Evolutionary conservation across 495 filamentous ascomycete species (phyloP).

Genomic region (Xylaria telfairii): DNA sequence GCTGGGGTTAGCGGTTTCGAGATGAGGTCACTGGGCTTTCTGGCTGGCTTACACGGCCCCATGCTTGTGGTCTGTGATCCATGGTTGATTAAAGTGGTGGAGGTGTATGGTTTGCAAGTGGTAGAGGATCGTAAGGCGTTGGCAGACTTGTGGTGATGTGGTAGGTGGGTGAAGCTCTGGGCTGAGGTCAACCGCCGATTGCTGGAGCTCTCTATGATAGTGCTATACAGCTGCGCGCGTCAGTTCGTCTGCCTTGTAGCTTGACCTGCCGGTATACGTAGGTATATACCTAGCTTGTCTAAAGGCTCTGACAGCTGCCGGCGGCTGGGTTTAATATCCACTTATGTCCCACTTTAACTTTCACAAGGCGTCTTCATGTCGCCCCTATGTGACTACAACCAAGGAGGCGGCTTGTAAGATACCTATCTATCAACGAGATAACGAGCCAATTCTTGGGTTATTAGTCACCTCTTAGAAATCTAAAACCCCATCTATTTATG

Average conservation of each 20-base stretch:
- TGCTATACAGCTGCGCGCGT: conserved; percentile 37
- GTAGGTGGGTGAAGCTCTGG: conserved; percentile 32
- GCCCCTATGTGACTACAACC: background rate
- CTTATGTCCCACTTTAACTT: background rate
- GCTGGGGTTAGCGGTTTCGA: conserved; percentile 18
- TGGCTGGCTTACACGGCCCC: conserved; percentile 80
- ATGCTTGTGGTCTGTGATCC: conserved; percentile 95
- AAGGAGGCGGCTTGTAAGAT: background rate
- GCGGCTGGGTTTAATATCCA: no score
- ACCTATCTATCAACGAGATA: background rate
- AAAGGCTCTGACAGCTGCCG: no score
- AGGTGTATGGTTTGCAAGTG: background rate
- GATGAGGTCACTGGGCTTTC: conserved; percentile 26
- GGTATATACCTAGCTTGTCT: background rate
- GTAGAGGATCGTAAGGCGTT: background rate
- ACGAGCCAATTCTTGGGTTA: background rate
- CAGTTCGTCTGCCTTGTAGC: conserved; percentile 40
- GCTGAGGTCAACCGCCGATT: conserved; percentile 17
- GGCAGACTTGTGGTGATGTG: conserved; percentile 1
- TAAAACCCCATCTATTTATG: background rate
- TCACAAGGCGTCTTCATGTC: background rate
- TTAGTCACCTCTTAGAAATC: background rate
- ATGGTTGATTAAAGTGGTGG: conserved; percentile 52
- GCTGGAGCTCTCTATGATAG: conserved; percentile 21
- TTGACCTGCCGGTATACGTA: background rate